phyloP scores from a whole-genome alignment of 495 filamentous ascomycete species.

The Penicillium lagena region DNA sequence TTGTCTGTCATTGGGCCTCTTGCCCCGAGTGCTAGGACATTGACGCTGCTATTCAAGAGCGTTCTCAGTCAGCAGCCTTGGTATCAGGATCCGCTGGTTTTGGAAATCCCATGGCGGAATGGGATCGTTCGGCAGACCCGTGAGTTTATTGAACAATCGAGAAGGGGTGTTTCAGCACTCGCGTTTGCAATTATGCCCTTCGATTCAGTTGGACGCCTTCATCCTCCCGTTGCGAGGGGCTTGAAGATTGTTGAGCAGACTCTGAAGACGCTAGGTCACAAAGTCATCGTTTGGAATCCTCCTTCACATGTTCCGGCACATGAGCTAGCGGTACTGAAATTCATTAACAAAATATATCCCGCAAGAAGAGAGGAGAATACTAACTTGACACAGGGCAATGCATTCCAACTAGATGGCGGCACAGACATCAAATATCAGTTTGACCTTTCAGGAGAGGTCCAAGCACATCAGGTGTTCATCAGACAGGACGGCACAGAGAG shows the following conservation, averaged over 20 bases:
- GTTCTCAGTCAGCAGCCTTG: conserved; percentile 53
- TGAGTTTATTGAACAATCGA: conserved; percentile 29
- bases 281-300: conserved; percentile 53
- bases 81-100: conserved; percentile 57
- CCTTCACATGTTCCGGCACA: conserved; percentile 36
- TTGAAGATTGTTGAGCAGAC: conserved; percentile 45
- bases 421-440: conserved; percentile 43
- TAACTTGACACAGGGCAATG: conserved; percentile 9
- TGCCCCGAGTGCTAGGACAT: conserved; percentile 37
- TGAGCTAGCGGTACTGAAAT: conserved; percentile 21
- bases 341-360: not conserved
- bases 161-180: conserved; percentile 24
- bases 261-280: conserved; percentile 50
- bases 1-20: conserved; percentile 55
- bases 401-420: conserved; percentile 42
- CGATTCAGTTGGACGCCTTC: conserved; percentile 41
- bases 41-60: conserved; percentile 48
- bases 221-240: conserved; percentile 50
- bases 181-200: conserved; percentile 47
- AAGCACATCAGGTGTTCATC: conserved; percentile 31
- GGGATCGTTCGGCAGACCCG: conserved; percentile 38
- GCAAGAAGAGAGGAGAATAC: not conserved
- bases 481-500: conserved; percentile 16
- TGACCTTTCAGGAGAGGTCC: conserved; percentile 48
- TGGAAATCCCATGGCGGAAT: conserved; percentile 58